A percentile compares a stretch with the other conserved stretches of the same genome.
Conservation (phyloP, 768 basidiomycete genomes). For the Lyophyllum semitale region DNA sequence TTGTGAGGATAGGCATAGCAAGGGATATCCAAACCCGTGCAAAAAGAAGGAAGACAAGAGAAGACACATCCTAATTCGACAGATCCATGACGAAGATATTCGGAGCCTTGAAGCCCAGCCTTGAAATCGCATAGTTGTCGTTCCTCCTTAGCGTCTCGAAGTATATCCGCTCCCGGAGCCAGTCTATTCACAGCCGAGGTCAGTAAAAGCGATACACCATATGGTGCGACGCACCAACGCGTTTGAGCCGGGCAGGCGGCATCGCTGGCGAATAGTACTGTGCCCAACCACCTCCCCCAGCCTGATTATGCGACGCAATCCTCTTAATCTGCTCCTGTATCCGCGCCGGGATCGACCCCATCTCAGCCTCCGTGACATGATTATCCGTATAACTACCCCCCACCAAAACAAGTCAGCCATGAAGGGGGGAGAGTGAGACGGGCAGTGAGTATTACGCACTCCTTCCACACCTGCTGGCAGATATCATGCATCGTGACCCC, state of each 20-base stretch:
- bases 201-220: neutral
- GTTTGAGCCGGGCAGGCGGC: slow-evolving; percentile 52
- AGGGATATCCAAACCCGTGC: neutral
- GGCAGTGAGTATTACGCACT: slow-evolving; percentile 66
- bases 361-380: slow-evolving; percentile 66
- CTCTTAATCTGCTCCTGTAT: slow-evolving; percentile 75
- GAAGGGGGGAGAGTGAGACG: neutral
- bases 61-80: slow-evolving; percentile 34
- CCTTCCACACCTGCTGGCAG: slow-evolving; percentile 71
- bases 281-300: slow-evolving; percentile 22
- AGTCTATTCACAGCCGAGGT: slow-evolving; percentile 50
- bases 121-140: slow-evolving; percentile 56
- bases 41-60: neutral
- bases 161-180: slow-evolving; percentile 72
- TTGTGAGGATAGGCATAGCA: neutral
- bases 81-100: slow-evolving; percentile 79
- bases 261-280: slow-evolving; percentile 54
- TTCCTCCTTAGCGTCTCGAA: slow-evolving; percentile 67
- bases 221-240: slow-evolving; percentile 57
- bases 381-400: slow-evolving; percentile 67
- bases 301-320: slow-evolving; percentile 44
- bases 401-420: neutral
- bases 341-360: slow-evolving; percentile 57
- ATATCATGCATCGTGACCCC: slow-evolving; percentile 81
- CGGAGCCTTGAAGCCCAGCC: slow-evolving; percentile 77